phyloP scores from a whole-genome alignment of 371 early-diverging fungal genomes.

The Syncephalastrum contaminatum region DNA sequence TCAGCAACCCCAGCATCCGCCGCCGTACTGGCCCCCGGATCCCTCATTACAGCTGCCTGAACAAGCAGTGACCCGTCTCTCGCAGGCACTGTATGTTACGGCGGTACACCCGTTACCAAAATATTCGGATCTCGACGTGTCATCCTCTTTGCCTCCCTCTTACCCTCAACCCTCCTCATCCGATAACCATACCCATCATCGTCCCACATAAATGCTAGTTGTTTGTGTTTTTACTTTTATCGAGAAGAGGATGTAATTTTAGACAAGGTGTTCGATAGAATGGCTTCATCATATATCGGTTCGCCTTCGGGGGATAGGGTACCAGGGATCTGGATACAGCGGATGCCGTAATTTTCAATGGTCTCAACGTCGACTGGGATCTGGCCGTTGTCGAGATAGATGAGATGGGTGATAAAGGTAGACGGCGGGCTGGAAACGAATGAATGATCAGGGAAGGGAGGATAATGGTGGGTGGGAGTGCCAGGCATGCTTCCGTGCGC shows the following conservation, averaged over 20 bases:
- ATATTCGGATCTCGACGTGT: too few species aligned
- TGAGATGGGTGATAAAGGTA: conserved; percentile 66
- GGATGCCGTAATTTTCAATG: conserved; percentile 61
- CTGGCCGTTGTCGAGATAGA: conserved; percentile 54
- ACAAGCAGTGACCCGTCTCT: conserved; percentile 12
- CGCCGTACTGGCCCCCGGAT: conserved; percentile 12
- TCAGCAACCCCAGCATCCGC: neutral
- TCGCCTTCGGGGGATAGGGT: conserved; percentile 7
- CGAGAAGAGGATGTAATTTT: too few species aligned
- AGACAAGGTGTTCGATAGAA: conserved; percentile 3
- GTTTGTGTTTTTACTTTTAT: too few species aligned
- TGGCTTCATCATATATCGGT: conserved; percentile 17
- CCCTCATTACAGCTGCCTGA: conserved; percentile 8
- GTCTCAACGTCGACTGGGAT: conserved; percentile 55
- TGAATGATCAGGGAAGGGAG: conserved; percentile 35
- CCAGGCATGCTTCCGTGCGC: conserved; percentile 4
- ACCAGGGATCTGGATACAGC: conserved; percentile 45
- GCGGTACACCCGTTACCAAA: too few species aligned
- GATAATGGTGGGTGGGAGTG: conserved; percentile 24
- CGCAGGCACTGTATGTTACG: conserved; percentile 6
- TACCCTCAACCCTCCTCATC: too few species aligned
- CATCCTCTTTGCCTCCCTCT: too few species aligned
- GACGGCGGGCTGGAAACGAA: conserved; percentile 51
- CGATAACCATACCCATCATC: too few species aligned
- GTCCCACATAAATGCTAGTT: too few species aligned